These are phyloP conservation scores for Helotiales sp. DNA, from an alignment of 2,329 filamentous ascomycete species.

Conservation along the genomic window DNA sequence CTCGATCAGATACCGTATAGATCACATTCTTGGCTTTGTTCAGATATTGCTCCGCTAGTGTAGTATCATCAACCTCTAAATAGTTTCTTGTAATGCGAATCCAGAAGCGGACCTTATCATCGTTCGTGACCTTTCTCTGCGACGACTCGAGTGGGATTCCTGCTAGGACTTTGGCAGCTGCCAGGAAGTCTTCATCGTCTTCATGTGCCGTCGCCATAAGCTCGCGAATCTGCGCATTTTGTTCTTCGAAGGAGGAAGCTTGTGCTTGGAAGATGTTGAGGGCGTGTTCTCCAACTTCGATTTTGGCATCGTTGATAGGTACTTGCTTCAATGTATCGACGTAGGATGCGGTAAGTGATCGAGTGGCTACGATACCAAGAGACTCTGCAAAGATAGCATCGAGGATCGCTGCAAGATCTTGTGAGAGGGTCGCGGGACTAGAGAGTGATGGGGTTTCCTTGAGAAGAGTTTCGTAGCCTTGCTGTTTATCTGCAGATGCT, in stretches of 20 bases:
- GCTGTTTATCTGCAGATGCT: constrained; percentile 42
- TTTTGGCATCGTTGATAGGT: constrained; percentile 63
- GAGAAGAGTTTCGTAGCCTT: constrained; percentile 49
- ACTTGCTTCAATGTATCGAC: constrained; percentile 62
- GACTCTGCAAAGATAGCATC: constrained; percentile 34
- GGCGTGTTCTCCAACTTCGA: constrained; percentile 75
- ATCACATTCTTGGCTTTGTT: constrained; percentile 96
- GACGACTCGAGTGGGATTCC: constrained; percentile 87
- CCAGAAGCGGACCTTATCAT: constrained; percentile 83
- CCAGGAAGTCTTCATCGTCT: constrained; percentile 73
- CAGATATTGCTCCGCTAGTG: constrained; percentile 79
- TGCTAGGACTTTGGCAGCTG: constrained; percentile 75
- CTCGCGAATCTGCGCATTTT: constrained; percentile 76
- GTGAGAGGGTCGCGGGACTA: constrained; percentile 19
- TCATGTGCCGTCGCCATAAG: constrained; percentile 84
- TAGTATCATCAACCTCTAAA: constrained; percentile 90
- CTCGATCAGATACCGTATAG: constrained; percentile 71
- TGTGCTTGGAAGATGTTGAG: constrained; percentile 63
- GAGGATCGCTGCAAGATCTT: constrained; percentile 33
- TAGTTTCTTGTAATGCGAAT: constrained; percentile 93
- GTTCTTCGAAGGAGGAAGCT: constrained; percentile 77
- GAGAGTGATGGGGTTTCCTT: constrained; percentile 37
- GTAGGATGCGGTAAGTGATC: constrained; percentile 48
- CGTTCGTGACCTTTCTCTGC: constrained; percentile 78
- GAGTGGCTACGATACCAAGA: constrained; percentile 35